Percentiles rank a stretch among this genome's conserved stretches.
These are phyloP conservation scores for Arctostaphylos glauca DNA, from an alignment of 148 eudicot species.

Conservation along the genomic window DNA sequence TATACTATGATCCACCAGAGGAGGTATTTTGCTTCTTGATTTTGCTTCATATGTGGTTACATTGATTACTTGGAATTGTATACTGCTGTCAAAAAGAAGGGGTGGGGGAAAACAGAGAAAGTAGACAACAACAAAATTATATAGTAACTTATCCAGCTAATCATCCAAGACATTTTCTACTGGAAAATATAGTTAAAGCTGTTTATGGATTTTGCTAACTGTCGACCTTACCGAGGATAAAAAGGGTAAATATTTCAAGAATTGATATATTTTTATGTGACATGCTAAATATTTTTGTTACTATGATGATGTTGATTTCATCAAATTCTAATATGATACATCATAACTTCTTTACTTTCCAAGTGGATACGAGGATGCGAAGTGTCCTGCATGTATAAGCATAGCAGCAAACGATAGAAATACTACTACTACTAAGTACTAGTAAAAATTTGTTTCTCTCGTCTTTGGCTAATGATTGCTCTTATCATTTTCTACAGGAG, in stretches of 20 bases:
- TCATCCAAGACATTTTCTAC: neutral
- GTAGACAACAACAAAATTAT: neutral
- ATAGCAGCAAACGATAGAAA: neutral
- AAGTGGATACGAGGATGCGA: neutral
- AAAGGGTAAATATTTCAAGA: neutral
- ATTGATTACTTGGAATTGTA: neutral
- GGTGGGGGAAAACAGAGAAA: neutral
- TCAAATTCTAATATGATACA: neutral
- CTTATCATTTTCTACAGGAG: conserved; percentile 49
- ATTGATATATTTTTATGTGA: neutral
- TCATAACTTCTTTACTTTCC: neutral
- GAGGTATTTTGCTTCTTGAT: conserved; percentile 51
- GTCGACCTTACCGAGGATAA: neutral
- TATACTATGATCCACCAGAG: conserved; percentile 95
- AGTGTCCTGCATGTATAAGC: too few species aligned
- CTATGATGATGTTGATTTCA: neutral
- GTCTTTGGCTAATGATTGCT: conserved; percentile 14
- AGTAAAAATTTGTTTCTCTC: neutral
- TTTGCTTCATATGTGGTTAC: neutral
- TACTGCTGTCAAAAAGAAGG: neutral
- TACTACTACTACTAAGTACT: neutral
- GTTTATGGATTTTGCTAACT: neutral
- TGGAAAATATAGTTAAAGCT: neutral
- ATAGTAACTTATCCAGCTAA: neutral
- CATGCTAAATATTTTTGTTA: neutral